phyloP scores from a whole-genome alignment of 2,329 filamentous ascomycete species.

The Fusarium protoensiforme region DNA sequence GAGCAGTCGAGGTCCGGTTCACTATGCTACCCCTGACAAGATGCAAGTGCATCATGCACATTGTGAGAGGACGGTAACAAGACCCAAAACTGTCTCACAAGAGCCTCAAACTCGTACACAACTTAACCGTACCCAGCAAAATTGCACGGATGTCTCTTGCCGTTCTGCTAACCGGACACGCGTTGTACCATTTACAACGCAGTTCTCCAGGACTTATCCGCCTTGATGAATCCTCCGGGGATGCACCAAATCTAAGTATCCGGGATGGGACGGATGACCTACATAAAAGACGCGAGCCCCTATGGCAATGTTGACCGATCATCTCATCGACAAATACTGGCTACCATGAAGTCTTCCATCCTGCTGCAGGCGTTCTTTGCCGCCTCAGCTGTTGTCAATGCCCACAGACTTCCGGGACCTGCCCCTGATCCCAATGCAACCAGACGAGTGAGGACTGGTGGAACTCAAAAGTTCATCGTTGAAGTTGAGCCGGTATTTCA shows the following conservation, averaged over 20 bases:
- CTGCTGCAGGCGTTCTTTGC: conserved; percentile 24
- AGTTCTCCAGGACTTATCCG: conserved; percentile 30
- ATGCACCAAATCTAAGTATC: conserved; percentile 14
- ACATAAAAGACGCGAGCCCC: not conserved
- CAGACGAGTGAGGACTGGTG: conserved; percentile 7
- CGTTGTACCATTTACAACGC: conserved; percentile 26
- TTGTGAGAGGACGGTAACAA: not conserved
- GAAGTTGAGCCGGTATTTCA: conserved; percentile 40
- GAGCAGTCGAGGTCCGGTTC: not conserved
- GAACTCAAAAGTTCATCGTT: conserved; percentile 39
- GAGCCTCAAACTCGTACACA: not conserved
- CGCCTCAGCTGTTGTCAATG: conserved; percentile 13
- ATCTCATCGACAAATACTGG: not conserved
- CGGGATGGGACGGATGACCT: not conserved
- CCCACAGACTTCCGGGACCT: conserved; percentile 3
- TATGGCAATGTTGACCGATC: not conserved
- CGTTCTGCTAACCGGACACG: conserved; percentile 20
- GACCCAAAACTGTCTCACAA: conserved; percentile 15
- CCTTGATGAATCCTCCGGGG: conserved; percentile 38
- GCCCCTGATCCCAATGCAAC: not conserved
- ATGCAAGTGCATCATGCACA: not conserved
- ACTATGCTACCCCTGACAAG: not conserved
- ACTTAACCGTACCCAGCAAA: conserved; percentile 12
- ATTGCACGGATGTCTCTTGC: conserved; percentile 16
- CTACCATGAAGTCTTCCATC: conserved; percentile 30